These are phyloP conservation scores for Aphanocladium album DNA, from an alignment of 2,329 filamentous ascomycete genomes.

Conservation along the genomic window DNA sequence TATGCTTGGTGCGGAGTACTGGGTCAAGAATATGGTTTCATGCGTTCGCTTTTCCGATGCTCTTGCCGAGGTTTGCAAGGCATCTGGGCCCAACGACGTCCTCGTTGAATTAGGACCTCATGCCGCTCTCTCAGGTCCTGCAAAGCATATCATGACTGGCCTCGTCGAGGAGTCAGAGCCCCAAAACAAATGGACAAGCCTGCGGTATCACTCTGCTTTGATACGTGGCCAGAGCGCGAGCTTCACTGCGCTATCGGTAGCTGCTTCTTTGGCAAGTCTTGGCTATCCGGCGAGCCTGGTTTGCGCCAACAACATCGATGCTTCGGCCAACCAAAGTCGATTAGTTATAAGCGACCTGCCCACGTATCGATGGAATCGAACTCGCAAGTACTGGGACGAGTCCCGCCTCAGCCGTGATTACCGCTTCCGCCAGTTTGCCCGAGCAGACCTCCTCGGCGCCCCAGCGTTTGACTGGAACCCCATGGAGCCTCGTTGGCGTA, in stretches of 20 bases:
- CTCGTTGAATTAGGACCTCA: slow-evolving; percentile 23
- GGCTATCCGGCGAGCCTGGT: too few species aligned
- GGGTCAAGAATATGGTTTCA: slow-evolving; percentile 18
- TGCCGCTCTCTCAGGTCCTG: slow-evolving; percentile 20
- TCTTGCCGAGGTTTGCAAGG: not conserved
- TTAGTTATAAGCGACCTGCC: not conserved
- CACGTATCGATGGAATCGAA: not conserved
- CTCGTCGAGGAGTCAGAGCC: too few species aligned
- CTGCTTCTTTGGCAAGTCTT: too few species aligned
- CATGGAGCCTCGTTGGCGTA: not conserved
- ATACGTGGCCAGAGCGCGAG: too few species aligned
- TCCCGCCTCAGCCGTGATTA: not conserved
- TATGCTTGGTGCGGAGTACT: too few species aligned
- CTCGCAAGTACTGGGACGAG: not conserved
- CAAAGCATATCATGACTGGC: slow-evolving; percentile 18
- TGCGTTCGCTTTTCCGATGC: slow-evolving; percentile 22
- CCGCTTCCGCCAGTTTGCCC: not conserved
- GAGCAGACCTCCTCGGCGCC: not conserved
- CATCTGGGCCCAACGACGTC: not conserved
- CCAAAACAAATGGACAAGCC: too few species aligned
- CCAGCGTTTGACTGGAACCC: not conserved
- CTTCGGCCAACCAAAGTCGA: too few species aligned
- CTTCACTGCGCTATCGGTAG: too few species aligned
- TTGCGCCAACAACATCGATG: too few species aligned
- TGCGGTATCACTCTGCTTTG: too few species aligned